Evolutionary conservation across 176 grass and related monocot species (phyloP), one percentile per base, ranked within the genome.

Genomic region (Microstegium vimineum): DNA sequence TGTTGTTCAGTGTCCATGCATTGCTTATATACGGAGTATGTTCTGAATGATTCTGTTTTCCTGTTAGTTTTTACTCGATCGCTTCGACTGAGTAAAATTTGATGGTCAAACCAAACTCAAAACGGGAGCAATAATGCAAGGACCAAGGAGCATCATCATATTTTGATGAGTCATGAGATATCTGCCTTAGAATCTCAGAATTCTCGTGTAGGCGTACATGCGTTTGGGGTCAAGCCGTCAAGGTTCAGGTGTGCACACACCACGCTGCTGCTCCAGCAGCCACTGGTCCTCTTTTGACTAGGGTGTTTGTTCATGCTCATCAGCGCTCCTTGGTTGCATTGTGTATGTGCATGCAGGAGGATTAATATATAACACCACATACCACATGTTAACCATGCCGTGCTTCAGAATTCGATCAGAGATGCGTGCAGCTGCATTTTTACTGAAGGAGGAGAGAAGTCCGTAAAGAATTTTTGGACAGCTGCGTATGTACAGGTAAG

Each of bases 241-340:
- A 17, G 52, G 33, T 80, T 84, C 87, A 89, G 77, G 77, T 70
- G 41, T 85, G 71, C 76, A n/a, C n/a, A n/a, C n/a, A n/a, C n/a
- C n/a, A n/a, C n/a, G n/a, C 74, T 80, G 12, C 26, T 51, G 80
- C 23, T 60, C 10, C 63, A 73, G 12, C n/a, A 73, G 11, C 18
- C 38, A 26, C 4, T 46, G 38, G 37, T 35, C 63, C 79, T 18
- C 2, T 84, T 83, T 62, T 62, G 69, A 54, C 68, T 54, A 6
- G 20, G 36, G 6, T 62, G 23, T n/a, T n/a, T n/a, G n/a, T 52
- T 57, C 74, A 78, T 83, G 81, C 69, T 40, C 41, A n/a, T n/a
- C n/a, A n/a, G n/a, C n/a, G n/a, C n/a, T n/a, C n/a, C n/a, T n/a
- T n/a, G 2, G n/a, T n/a, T n/a, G n/a, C n/a, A 10, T 61, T 72